These are phyloP conservation scores for Neofusicoccum parvum DNA, from an alignment of 2,329 filamentous ascomycete genomes.

Conservation along the genomic window DNA sequence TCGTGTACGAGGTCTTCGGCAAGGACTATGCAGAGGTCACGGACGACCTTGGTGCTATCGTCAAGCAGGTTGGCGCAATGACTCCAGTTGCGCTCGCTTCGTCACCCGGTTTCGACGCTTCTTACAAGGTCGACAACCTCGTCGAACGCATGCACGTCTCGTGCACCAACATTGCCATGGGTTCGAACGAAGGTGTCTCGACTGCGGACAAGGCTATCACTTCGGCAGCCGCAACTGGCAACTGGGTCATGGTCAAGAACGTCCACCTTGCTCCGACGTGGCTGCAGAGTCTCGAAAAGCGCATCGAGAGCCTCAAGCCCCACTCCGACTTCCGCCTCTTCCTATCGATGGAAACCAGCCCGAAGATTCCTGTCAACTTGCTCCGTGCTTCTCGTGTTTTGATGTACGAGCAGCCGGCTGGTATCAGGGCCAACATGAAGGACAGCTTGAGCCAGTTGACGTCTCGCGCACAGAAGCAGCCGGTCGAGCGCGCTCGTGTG, in stretches of 20 bases:
- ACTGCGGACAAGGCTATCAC: constrained; percentile 94
- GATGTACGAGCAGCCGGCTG: constrained; percentile 97
- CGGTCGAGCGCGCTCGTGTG: constrained; percentile 85
- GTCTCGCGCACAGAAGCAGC: constrained; percentile 73
- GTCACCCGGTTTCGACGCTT: constrained; percentile 94
- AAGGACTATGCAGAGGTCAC: constrained; percentile 77
- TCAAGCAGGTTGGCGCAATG: constrained; percentile 79
- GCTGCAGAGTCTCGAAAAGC: constrained; percentile 96
- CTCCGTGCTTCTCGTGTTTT: constrained; percentile 90
- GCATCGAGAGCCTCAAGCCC: constrained; percentile 91
- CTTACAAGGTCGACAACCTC: constrained; percentile 96
- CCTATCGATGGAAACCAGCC: constrained; percentile 96
- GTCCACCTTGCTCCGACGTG: constrained; percentile 94
- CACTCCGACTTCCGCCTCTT: constrained; percentile 92
- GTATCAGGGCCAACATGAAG: constrained; percentile 97
- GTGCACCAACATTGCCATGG: constrained; percentile 98
- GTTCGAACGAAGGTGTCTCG: constrained; percentile 89
- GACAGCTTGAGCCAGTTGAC: constrained; percentile 87
- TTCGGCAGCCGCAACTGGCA: constrained; percentile 86
- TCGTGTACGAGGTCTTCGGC: constrained; percentile 84
- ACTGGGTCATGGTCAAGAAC: constrained; percentile 98
- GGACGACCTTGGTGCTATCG: constrained; percentile 83
- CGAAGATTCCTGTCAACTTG: constrained; percentile 94
- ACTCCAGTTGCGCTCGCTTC: constrained; percentile 91
- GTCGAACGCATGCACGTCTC: constrained; percentile 80